Percentiles rank a stretch among this genome's conserved stretches.
phyloP scores from a whole-genome alignment of 257 asterid genomes.

The Forsythia viridissima region DNA sequence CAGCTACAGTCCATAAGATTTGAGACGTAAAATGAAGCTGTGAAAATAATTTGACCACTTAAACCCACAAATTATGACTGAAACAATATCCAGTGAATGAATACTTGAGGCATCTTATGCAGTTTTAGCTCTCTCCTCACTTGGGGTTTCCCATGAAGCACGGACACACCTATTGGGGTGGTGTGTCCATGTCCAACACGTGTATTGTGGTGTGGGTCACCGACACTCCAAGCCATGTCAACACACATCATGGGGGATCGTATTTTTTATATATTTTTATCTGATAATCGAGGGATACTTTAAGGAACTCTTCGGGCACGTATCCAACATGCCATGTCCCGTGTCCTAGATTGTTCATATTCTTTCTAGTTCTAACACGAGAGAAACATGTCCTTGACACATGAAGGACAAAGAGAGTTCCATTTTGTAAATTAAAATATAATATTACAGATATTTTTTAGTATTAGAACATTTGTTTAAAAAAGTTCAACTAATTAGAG shows the following conservation, averaged over 20 bases:
- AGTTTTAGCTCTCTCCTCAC: background rate
- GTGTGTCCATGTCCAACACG: background rate
- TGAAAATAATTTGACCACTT: background rate
- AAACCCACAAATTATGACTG: background rate
- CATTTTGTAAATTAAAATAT: too few relatives aligned
- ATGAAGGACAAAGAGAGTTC: too few relatives aligned
- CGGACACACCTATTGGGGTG: background rate
- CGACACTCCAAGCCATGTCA: too few relatives aligned
- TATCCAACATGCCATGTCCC: too few relatives aligned
- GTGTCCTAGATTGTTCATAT: too few relatives aligned
- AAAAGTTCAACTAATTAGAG: too few relatives aligned
- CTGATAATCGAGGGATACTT: background rate
- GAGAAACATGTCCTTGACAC: too few relatives aligned
- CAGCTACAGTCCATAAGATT: background rate
- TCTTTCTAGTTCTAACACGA: too few relatives aligned
- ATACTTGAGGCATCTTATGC: background rate
- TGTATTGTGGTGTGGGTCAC: background rate
- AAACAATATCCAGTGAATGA: background rate
- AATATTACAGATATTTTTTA: too few relatives aligned
- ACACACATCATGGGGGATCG: background rate
- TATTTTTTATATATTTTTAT: background rate
- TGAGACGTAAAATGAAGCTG: conserved; percentile 14
- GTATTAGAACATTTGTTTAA: too few relatives aligned
- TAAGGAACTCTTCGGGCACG: background rate
- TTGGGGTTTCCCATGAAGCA: background rate